Conservation (phyloP, 305 asterid genomes). For the Fraxinus velutina region DNA sequence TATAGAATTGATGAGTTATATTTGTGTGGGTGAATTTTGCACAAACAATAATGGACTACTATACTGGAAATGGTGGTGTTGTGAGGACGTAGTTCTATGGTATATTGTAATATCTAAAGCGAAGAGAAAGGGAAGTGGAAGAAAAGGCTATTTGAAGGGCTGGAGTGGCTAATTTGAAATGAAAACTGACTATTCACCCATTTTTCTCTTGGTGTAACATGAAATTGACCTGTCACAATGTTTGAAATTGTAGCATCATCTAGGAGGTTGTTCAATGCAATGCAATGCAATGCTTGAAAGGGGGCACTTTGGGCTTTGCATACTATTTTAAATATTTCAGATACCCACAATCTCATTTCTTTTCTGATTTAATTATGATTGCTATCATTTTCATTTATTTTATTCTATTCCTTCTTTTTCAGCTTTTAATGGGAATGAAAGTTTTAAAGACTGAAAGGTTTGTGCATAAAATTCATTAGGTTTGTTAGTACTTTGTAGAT, state of each 20-base stretch:
- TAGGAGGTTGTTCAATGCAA: slow-evolving; percentile 4
- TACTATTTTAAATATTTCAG: background rate
- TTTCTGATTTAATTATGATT: background rate
- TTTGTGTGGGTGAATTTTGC: background rate
- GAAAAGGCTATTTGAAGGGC: background rate
- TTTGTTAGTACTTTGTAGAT: background rate
- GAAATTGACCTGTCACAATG: slow-evolving; percentile 11
- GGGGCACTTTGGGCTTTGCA: background rate
- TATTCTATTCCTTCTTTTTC: background rate
- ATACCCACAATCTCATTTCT: background rate
- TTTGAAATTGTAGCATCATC: background rate
- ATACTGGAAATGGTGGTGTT: background rate
- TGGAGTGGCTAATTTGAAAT: background rate
- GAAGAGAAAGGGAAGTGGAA: background rate
- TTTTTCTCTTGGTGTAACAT: slow-evolving; percentile 8
- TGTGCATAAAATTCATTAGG: background rate
- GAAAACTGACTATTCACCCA: background rate
- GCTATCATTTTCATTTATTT: background rate
- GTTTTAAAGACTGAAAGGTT: background rate
- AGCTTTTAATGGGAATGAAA: background rate
- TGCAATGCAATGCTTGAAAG: background rate
- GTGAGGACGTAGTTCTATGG: background rate
- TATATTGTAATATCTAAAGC: background rate
- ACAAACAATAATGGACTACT: background rate
- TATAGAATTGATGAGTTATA: background rate